These are phyloP conservation scores for Penicillium olsonii DNA, from an alignment of 2,329 filamentous ascomycete species.

Conservation along the genomic window DNA sequence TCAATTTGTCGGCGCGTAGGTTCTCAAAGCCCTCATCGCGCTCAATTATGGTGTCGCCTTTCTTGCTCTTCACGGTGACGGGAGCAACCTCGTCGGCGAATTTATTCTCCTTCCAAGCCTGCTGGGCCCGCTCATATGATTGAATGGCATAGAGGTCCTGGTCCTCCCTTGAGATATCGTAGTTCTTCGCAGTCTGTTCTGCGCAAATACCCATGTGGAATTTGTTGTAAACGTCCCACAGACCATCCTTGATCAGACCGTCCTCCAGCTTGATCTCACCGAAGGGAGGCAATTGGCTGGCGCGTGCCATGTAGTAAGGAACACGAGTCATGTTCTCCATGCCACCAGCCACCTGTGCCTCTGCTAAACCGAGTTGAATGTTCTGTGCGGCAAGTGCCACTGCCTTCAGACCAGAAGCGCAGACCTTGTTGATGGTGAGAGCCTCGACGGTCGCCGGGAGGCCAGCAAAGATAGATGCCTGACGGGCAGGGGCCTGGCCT, in stretches of 20 bases:
- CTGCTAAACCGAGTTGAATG: constrained; percentile 85
- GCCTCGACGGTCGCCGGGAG: constrained; percentile 80
- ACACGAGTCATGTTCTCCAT: constrained; percentile 98
- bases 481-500: constrained; percentile 88
- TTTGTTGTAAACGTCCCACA: constrained; percentile 95
- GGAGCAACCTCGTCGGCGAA: constrained; percentile 90
- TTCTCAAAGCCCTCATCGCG: constrained; percentile 89
- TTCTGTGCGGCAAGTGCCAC: constrained; percentile 89
- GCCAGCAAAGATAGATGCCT: constrained; percentile 86
- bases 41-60: constrained; percentile 76
- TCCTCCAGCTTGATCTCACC: constrained; percentile 87
- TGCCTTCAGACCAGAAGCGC: constrained; percentile 90
- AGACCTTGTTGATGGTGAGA: constrained; percentile 96
- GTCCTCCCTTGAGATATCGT: constrained; percentile 75
- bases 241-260: constrained; percentile 87
- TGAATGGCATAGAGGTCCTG: constrained; percentile 90
- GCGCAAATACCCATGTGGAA: constrained; percentile 98
- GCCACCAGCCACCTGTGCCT: constrained; percentile 87
- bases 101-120: constrained; percentile 77
- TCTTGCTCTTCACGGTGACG: constrained; percentile 80
- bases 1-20: constrained; percentile 81
- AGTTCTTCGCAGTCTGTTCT: constrained; percentile 89
- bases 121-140: constrained; percentile 86
- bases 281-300: constrained; percentile 80
- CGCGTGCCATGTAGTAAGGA: constrained; percentile 83